Base-by-base conservation (phyloP, 169 alveolate genomes). In the Toxoplasma gondii region DNA sequence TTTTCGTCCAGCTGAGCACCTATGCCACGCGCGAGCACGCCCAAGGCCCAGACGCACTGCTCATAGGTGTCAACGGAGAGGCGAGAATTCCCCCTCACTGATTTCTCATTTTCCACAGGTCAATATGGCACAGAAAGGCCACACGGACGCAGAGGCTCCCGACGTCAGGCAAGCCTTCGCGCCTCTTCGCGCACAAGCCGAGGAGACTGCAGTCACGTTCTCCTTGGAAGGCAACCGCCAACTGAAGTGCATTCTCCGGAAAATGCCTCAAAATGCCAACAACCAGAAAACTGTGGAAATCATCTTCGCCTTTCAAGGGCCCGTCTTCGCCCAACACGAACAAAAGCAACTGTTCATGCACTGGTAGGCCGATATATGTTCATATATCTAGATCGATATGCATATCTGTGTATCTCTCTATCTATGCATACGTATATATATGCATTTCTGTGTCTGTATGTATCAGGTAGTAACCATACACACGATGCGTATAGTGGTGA, bases 221-320 rank as follows among this genome's bases (percentile, higher is more conserved):
- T 70, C 7, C 70, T 53, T 70, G 29, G 95, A 93, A 44, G 95
- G 95, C 24, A 91, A 92, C 38, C 95, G 95, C 43, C 58, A 84
- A 34, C 78, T 93, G 36, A 17, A 41, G 53, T 93, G 95, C 93
- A 93, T 70, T 10, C 91, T 93, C 27, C 81, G 95, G 78, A 45
- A 87, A n/a, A 91, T 34, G 43, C 70, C 43, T 91, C 36, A 39
- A 27, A 54, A 45, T 82, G 86, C 58, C 67, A 70, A 78, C 19
- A 31, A 36, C 38, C 69, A 82, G 39, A 38, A 36, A 7, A 29
- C 67, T 82, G 90, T 78, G 41, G 93, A 93, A 86, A 83, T 93
- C 16, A 91, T 93, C 81, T 78, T 93, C 58, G 78, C 93, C 58
- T 93, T 93, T 69, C 78, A 78, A 12, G 81, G 64, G n/a, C 95